These are phyloP conservation scores for Kazachstania bromeliacearum DNA, from an alignment of 805 yeast genomes.

Conservation along the genomic window DNA sequence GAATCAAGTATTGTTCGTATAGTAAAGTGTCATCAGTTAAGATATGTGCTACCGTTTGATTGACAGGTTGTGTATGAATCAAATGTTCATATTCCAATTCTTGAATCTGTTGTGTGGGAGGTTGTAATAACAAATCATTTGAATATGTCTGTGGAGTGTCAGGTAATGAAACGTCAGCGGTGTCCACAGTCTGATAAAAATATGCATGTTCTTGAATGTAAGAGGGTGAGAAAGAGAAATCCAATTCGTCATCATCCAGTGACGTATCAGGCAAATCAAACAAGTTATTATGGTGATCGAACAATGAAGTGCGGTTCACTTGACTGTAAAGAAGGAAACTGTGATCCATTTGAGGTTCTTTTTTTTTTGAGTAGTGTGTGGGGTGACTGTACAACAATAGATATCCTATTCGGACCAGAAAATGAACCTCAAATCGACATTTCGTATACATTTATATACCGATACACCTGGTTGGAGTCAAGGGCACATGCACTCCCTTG, in stretches of 20 bases:
- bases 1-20: background rate
- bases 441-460: too few relatives aligned
- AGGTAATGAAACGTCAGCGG: background rate
- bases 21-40: background rate
- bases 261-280: background rate
- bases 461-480: too few relatives aligned
- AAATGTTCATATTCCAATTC: background rate
- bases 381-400: too few relatives aligned
- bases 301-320: too few relatives aligned
- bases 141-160: background rate
- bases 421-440: too few relatives aligned
- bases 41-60: background rate
- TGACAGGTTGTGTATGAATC: background rate
- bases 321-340: too few relatives aligned
- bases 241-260: conserved; percentile 1
- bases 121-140: background rate
- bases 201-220: conserved; percentile 2
- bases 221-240: conserved; percentile 2
- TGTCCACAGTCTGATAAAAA: background rate
- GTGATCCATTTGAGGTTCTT: too few relatives aligned
- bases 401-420: too few relatives aligned
- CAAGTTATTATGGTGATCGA: background rate
- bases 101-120: background rate
- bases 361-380: too few relatives aligned
- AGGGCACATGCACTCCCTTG: too few relatives aligned